A percentile compares a stretch with the other conserved stretches of the same genome.
phyloP scores from a whole-genome alignment of 192 early-diverging fungal genomes.

The Phlyctochytrium planicorne region DNA sequence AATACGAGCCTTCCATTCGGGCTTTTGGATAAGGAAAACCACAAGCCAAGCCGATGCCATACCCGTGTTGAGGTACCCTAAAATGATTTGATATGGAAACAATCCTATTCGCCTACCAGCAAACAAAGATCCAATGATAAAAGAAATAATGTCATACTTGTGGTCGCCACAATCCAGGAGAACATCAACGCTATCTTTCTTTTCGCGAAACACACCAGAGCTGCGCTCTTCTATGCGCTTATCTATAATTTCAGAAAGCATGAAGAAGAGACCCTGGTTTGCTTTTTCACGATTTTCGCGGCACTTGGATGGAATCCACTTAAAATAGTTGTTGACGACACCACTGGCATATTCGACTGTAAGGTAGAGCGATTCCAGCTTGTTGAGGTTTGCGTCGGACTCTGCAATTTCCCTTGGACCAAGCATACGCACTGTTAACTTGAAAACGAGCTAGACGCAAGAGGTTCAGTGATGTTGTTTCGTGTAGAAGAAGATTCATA shows the following conservation, averaged over 20 bases:
- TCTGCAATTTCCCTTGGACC: background rate
- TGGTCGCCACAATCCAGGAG: background rate
- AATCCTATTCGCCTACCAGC: background rate
- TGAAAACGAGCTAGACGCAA: conserved; percentile 3
- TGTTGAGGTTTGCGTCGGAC: background rate
- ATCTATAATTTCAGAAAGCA: background rate
- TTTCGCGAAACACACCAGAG: background rate
- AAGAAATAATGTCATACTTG: conserved; percentile 1
- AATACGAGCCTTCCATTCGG: background rate
- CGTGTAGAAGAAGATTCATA: no score
- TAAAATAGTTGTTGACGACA: background rate
- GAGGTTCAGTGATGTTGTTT: no score
- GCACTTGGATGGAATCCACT: background rate
- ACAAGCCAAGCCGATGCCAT: conserved; percentile 4
- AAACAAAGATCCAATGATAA: background rate
- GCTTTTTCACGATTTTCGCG: background rate
- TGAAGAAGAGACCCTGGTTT: background rate
- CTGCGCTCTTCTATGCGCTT: background rate
- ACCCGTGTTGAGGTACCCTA: background rate
- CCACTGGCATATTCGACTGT: background rate
- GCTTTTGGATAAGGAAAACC: background rate
- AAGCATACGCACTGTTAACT: conserved; percentile 2
- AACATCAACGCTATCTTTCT: background rate
- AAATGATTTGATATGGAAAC: background rate
- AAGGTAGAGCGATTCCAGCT: background rate